Evolutionary conservation across 2,329 filamentous ascomycete genomes (phyloP).

Genomic region (Lecanicillium sp.): DNA sequence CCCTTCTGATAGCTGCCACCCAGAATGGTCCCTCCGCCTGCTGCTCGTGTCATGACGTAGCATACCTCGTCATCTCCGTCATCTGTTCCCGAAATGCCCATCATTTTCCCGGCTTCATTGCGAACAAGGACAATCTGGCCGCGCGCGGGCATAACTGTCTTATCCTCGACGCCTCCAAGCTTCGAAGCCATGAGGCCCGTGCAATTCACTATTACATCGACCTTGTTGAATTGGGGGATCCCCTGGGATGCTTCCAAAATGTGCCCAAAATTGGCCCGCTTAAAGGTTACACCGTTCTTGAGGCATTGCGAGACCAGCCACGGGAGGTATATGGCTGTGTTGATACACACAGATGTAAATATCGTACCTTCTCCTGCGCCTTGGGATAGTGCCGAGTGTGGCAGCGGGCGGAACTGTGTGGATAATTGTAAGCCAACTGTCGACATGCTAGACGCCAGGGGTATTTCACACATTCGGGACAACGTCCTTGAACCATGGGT

Average conservation of each 20-base stretch:
- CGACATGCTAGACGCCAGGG: too few species aligned
- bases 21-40: constrained; percentile 72
- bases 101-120: constrained; percentile 68
- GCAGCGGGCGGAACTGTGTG: too few species aligned
- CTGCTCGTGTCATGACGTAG: constrained; percentile 79
- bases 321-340: constrained; percentile 78
- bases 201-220: constrained; percentile 73
- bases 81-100: constrained; percentile 62
- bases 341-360: constrained; percentile 89
- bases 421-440: too few species aligned
- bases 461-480: too few species aligned
- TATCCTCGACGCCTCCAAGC: constrained; percentile 76
- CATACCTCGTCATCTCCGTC: constrained; percentile 64
- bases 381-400: too few species aligned
- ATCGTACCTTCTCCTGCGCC: too few species aligned
- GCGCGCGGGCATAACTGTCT: constrained; percentile 63
- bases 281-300: constrained; percentile 61
- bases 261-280: constrained; percentile 58
- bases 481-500: too few species aligned
- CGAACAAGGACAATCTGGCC: constrained; percentile 81
- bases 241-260: constrained; percentile 56
- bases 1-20: constrained; percentile 79
- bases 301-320: constrained; percentile 79
- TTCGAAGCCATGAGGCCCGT: constrained; percentile 69
- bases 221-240: constrained; percentile 43